Conservation (phyloP, 768 basidiomycete species). For the Hericium coralloides region DNA sequence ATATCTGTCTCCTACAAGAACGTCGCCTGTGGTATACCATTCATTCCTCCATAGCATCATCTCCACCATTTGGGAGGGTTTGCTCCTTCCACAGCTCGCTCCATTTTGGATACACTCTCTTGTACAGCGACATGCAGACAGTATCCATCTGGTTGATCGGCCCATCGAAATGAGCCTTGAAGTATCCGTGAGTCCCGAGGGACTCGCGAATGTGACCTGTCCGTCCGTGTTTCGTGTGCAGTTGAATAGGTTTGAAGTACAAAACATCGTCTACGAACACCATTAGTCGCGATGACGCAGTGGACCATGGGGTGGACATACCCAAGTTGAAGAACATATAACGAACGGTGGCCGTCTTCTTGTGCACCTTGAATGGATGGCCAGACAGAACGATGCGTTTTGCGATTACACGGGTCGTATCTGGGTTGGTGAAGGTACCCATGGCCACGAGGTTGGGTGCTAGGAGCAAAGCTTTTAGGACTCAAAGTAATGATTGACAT, state of each 20-base stretch:
- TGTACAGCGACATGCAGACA: constrained; percentile 92
- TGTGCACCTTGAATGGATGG: constrained; percentile 95
- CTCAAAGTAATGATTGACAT: neutral
- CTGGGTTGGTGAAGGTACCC: constrained; percentile 81
- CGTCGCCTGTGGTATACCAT: no score
- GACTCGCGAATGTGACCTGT: constrained; percentile 86
- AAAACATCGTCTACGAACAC: constrained; percentile 63
- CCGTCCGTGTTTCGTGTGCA: constrained; percentile 87
- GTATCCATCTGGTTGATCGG: constrained; percentile 96
- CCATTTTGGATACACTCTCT: constrained; percentile 91
- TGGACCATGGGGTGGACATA: constrained; percentile 22
- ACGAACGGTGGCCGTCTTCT: constrained; percentile 92
- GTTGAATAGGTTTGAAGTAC: constrained; percentile 90
- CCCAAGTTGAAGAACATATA: constrained; percentile 98
- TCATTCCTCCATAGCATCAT: constrained; percentile 19
- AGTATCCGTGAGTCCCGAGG: constrained; percentile 92
- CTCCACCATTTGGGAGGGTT: neutral
- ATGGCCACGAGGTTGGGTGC: constrained; percentile 82
- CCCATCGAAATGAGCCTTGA: constrained; percentile 93
- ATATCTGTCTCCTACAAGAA: no score
- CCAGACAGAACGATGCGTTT: constrained; percentile 95
- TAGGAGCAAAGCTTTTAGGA: constrained; percentile 20
- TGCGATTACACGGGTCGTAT: constrained; percentile 84
- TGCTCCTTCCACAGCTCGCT: constrained; percentile 39
- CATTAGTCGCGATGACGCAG: constrained; percentile 5